Percentiles rank a stretch among this genome's conserved stretches.
Conservation (phyloP, 768 basidiomycete species). For the Podaxis carcinomalis region DNA sequence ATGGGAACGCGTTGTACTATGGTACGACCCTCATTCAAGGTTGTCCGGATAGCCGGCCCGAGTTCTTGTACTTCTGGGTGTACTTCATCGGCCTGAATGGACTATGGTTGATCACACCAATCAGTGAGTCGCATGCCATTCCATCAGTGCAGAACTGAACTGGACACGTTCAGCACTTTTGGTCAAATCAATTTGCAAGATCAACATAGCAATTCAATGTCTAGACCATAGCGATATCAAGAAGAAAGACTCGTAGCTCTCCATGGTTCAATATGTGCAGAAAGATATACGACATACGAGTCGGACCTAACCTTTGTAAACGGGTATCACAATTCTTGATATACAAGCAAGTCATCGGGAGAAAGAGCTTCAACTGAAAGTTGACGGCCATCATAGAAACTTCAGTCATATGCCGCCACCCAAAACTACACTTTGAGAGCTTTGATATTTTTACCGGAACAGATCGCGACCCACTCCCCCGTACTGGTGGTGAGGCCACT, state of each 20-base stretch:
- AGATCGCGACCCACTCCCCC: conserved; percentile 86
- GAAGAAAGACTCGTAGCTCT: conserved; percentile 1
- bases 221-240: not conserved
- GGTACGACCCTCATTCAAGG: conserved; percentile 11
- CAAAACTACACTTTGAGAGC: conserved; percentile 66
- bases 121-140: not conserved
- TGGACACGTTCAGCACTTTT: not conserved
- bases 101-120: conserved; percentile 12
- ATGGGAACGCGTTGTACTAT: conserved; percentile 13
- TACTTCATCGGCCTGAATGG: conserved; percentile 13
- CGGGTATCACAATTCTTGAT: conserved; percentile 9
- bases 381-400: conserved; percentile 3
- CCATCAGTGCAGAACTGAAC: not conserved
- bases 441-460: conserved; percentile 78
- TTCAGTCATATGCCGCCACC: not conserved
- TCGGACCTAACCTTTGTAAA: not conserved
- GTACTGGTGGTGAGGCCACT: conserved; percentile 68
- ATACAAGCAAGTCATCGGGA: not conserved
- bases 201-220: not conserved
- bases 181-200: not conserved
- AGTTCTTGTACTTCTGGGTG: conserved; percentile 15
- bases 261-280: not conserved
- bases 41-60: conserved; percentile 10
- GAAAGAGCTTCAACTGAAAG: not conserved
- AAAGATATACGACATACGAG: not conserved